These are phyloP conservation scores for Linderniella brevidens DNA, from an alignment of 257 asterid species.

Conservation along the genomic window DNA sequence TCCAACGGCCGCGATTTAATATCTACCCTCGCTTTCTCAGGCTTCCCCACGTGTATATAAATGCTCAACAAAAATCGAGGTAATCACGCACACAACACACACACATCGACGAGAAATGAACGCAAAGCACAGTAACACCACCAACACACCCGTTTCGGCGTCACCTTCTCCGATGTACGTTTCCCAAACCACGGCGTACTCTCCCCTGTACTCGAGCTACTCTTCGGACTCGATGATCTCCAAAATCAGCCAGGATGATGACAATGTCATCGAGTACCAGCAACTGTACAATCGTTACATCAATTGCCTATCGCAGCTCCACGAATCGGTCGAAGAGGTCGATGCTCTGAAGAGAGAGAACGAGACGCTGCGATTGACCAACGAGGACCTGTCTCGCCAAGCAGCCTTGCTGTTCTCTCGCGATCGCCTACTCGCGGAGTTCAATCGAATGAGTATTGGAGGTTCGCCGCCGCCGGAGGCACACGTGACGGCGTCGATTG, in stretches of 20 bases:
- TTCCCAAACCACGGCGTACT: too few relatives aligned
- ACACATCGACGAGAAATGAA: constrained; percentile 1
- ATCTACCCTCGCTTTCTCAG: too few relatives aligned
- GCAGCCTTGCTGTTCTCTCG: constrained; percentile 39
- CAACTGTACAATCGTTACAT: constrained; percentile 63
- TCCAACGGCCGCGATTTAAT: too few relatives aligned
- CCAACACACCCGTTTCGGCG: constrained; percentile 4
- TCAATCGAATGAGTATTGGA: constrained; percentile 23
- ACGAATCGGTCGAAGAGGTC: constrained; percentile 36
- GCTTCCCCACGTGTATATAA: too few relatives aligned
- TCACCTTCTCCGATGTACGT: constrained; percentile 14
- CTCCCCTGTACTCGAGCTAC: constrained; percentile 9
- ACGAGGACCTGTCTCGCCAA: constrained; percentile 56
- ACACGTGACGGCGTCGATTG: not conserved
- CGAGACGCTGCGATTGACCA: constrained; percentile 38
- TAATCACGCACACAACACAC: too few relatives aligned
- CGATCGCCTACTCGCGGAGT: constrained; percentile 48
- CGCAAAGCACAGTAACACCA: too few relatives aligned
- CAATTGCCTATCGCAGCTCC: constrained; percentile 39
- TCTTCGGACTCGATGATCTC: constrained; percentile 19
- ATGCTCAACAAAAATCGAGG: too few relatives aligned
- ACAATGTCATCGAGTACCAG: constrained; percentile 10
- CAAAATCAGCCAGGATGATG: constrained; percentile 38
- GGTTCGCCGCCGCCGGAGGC: constrained; percentile 9
- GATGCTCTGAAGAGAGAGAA: constrained; percentile 47